Evolutionary conservation across 306 rosid species (phyloP).

Genomic region (Vigna reflexopilosa): DNA sequence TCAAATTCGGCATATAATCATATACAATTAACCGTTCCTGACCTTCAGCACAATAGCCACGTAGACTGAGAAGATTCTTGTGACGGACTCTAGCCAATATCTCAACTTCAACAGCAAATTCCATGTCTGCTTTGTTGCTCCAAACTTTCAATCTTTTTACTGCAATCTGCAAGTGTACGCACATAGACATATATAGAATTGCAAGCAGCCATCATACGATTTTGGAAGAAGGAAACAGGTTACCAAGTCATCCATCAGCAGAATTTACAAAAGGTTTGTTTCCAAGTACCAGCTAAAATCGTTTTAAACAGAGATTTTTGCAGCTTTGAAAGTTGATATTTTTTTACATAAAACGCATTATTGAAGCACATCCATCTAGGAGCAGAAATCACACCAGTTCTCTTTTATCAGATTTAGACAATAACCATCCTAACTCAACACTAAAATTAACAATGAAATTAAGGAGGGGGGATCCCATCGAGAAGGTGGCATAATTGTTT

Average conservation of each 20-base stretch:
- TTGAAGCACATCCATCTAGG: constrained; percentile 10
- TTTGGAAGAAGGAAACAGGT: neutral
- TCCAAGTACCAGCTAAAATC: constrained; percentile 19
- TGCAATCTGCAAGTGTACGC: constrained; percentile 68
- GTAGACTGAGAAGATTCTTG: constrained; percentile 92
- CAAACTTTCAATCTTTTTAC: constrained; percentile 95
- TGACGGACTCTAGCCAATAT: constrained; percentile 93
- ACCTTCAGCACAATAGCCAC: constrained; percentile 98
- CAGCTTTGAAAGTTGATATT: constrained; percentile 1
- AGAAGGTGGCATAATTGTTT: constrained; percentile 3
- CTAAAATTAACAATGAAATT: neutral
- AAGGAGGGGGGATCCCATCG: neutral
- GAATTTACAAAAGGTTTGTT: constrained; percentile 24
- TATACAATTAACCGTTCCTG: constrained; percentile 93
- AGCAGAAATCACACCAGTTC: constrained; percentile 11
- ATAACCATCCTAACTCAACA: neutral
- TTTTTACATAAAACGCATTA: constrained; percentile 9
- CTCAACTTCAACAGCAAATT: constrained; percentile 95
- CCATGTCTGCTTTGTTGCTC: constrained; percentile 97
- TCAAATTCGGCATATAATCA: constrained; percentile 93
- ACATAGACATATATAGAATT: constrained; percentile 35
- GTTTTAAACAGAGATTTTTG: constrained; percentile 22
- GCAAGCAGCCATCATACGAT: neutral
- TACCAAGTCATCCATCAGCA: constrained; percentile 1
- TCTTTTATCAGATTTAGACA: constrained; percentile 10